These are phyloP conservation scores for Ramaria sp. DNA, from an alignment of 768 basidiomycete species.

Conservation along the genomic window DNA sequence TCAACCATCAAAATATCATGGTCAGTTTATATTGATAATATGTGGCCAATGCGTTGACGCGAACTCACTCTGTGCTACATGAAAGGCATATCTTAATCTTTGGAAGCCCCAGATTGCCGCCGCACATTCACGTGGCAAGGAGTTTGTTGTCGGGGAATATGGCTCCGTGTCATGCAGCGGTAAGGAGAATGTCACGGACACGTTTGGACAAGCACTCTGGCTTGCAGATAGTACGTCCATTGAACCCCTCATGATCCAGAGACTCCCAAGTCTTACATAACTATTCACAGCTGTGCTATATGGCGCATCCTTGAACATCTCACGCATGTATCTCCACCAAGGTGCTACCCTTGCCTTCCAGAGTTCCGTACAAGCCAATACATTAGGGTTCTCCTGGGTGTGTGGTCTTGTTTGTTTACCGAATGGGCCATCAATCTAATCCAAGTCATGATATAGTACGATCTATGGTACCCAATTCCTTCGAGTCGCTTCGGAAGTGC, in stretches of 20 bases:
- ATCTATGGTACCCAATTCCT: constrained; percentile 22
- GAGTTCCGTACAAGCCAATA: constrained; percentile 21
- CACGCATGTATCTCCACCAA: constrained; percentile 25
- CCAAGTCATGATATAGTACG: constrained; percentile 15
- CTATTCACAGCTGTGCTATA: constrained; percentile 17
- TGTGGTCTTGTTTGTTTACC: no score
- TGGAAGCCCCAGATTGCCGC: constrained; percentile 24
- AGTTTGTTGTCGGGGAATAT: constrained; percentile 22
- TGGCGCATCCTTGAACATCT: constrained; percentile 19
- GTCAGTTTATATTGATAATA: constrained; percentile 14
- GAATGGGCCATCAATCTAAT: no score
- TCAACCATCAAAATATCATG: constrained; percentile 25
- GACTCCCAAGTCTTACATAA: neutral
- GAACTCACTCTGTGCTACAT: neutral
- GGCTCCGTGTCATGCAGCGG: constrained; percentile 23
- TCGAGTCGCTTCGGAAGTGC: constrained; percentile 19
- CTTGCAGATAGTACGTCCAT: constrained; percentile 20
- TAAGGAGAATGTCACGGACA: constrained; percentile 25
- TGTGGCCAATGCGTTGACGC: neutral
- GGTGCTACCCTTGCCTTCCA: constrained; percentile 21
- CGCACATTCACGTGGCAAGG: constrained; percentile 14
- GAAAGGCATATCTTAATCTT: constrained; percentile 21
- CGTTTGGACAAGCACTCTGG: constrained; percentile 25
- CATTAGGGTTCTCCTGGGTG: constrained; percentile 12
- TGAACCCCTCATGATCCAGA: neutral